Base-by-base conservation (phyloP, 1,284 basidiomycete species). In the Microbotryum silenes-acaulis region DNA sequence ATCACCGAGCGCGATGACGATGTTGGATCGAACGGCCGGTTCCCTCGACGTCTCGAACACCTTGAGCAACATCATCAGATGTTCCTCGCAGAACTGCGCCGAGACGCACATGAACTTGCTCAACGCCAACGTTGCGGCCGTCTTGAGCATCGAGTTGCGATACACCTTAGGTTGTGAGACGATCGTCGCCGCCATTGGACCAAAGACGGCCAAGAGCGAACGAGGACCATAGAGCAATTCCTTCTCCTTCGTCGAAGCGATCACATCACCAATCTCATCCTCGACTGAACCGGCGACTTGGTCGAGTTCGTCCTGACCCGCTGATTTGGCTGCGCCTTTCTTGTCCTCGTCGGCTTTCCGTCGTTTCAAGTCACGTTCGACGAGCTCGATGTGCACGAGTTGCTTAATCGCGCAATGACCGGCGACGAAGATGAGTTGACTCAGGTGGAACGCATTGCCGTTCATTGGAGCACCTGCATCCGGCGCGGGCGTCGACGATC, bases 331-430 rank as follows among this genome's bases (percentile, higher is more conserved):
- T 45, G 69, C 68, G 56, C 70, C 72, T 12, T 66, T 67, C 70
- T 85, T 81, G 23, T 81, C 85, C 62, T 83, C 86, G 73, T 90
- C 90, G 59, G 94, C 91, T 77, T 97, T 97, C 75, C 94, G 86
- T 18, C 92, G 80, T 78, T 98, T 98, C 84, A 89, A 89, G 74
- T 98, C 94, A 46, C 93, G 81, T 76, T 98, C 94, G n/a, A 97
- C 88, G 50, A 97, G 80, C 75, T 98, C 94, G 37, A 98, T 83
- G 74, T 91, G 96, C 27, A 96, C 92, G 60, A 97, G 91, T 66
- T 98, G 92, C 76, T 97, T 97, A 77, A 98, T 89, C 7, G 92
- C 91, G 21, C 96, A 88, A 75, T 98, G 94, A 0, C 94, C 96
- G 6, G 97, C 91, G 48, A 90, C 82, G 73, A 97, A 98, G 8